phyloP scores from a whole-genome alignment of 2,329 filamentous ascomycete species.

The Neocatenulostroma microsporum region DNA sequence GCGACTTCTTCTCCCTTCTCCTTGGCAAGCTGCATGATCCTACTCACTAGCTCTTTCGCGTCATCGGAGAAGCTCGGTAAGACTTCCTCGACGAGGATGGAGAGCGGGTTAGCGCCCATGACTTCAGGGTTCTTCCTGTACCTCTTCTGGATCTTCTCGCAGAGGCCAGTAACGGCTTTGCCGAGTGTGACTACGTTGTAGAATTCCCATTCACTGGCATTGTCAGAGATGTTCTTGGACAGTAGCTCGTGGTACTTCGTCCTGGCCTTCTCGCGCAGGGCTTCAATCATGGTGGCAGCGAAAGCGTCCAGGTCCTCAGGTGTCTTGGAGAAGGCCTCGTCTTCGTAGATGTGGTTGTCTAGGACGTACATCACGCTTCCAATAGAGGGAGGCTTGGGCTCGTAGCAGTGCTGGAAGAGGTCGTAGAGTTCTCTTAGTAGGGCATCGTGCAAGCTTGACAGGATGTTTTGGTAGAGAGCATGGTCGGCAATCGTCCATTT shows the following conservation, averaged over 20 bases:
- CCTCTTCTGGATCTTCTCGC: constrained; percentile 82
- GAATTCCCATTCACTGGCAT: constrained; percentile 81
- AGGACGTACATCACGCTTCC: constrained; percentile 73
- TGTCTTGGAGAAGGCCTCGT: constrained; percentile 65
- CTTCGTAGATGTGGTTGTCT: constrained; percentile 71
- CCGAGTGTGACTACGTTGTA: constrained; percentile 84
- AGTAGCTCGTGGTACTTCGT: constrained; percentile 75
- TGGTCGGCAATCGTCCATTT: constrained; percentile 46
- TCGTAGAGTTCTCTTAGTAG: constrained; percentile 82
- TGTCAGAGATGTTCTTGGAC: constrained; percentile 68
- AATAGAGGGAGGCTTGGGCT: constrained; percentile 74
- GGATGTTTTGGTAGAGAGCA: constrained; percentile 61
- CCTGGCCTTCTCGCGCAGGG: constrained; percentile 64
- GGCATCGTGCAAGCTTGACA: constrained; percentile 69
- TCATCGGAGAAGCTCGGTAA: constrained; percentile 89
- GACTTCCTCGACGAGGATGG: constrained; percentile 70
- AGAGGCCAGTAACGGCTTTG: constrained; percentile 74
- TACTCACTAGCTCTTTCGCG: constrained; percentile 71
- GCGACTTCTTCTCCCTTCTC: constrained; percentile 65
- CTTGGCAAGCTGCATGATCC: constrained; percentile 67
- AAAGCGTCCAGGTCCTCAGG: constrained; percentile 66
- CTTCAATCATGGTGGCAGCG: constrained; percentile 61
- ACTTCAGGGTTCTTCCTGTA: constrained; percentile 83
- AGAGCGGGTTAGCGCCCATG: constrained; percentile 63
- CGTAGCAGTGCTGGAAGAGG: constrained; percentile 79